These are phyloP conservation scores for Raphanus sativus DNA, from an alignment of 345 rosid genomes.

Conservation along the genomic window DNA sequence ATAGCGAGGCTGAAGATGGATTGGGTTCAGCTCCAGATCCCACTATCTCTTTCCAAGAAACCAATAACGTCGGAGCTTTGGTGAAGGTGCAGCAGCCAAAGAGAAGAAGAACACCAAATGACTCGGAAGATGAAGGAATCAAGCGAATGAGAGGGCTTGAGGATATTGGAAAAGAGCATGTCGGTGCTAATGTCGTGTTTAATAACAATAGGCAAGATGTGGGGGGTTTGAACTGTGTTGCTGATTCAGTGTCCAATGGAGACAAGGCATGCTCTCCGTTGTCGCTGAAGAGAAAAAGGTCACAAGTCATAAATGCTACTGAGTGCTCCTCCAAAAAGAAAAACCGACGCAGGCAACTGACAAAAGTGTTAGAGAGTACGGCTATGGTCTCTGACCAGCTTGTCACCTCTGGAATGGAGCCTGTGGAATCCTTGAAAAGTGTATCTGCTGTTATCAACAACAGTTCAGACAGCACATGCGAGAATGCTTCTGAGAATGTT, in stretches of 20 bases:
- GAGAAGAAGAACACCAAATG: constrained; percentile 93
- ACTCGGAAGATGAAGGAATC: constrained; percentile 90
- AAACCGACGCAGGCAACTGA: constrained; percentile 76
- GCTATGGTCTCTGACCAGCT: constrained; percentile 71
- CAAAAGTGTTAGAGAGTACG: constrained; percentile 89
- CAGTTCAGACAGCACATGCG: constrained; percentile 73
- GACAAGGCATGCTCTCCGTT: constrained; percentile 48
- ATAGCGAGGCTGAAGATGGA: constrained; percentile 46
- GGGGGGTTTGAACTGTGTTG: constrained; percentile 16
- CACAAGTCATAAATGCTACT: constrained; percentile 56
- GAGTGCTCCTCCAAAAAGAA: constrained; percentile 66
- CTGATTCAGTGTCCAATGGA: constrained; percentile 53
- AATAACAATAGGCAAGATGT: constrained; percentile 37
- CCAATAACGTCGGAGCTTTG: not conserved
- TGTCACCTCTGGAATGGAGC: constrained; percentile 51
- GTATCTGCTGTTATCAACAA: constrained; percentile 47
- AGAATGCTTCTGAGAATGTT: constrained; percentile 56
- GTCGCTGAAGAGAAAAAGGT: constrained; percentile 58
- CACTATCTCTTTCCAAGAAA: constrained; percentile 66
- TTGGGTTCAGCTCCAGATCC: constrained; percentile 61
- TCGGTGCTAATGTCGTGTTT: constrained; percentile 35
- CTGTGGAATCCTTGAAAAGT: constrained; percentile 62
- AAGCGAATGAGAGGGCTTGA: constrained; percentile 98
- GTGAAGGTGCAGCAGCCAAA: constrained; percentile 37
- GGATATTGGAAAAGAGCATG: constrained; percentile 69